Evolutionary conservation across 2,329 filamentous ascomycete genomes (phyloP), one percentile per base, ranked within the genome.

Genomic region (Aspergillus candidus): DNA sequence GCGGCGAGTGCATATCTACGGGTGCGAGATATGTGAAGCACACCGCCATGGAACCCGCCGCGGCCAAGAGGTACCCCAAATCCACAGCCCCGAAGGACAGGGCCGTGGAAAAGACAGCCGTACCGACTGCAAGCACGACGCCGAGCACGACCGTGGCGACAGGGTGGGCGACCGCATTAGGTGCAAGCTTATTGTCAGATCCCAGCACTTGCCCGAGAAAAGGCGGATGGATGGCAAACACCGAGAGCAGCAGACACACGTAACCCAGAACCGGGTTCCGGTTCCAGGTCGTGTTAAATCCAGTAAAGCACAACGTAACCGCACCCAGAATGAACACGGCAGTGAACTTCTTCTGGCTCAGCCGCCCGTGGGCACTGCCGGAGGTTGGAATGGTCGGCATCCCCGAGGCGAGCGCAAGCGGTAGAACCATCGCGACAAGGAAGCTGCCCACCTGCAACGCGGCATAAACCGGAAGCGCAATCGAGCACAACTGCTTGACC

Each of bases 381-480:
- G 40, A 47, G 7, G 53, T 38, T 13, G 47, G 32, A 15, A 63
- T 8, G 14, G 51, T 54, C 17, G 65, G 61, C 15, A 79, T 46
- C 6, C 72, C 73, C 11, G 72, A 69, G 6, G 73, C 68, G 3
- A 69, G 51, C 6, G 72, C 69, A 30, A 72, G 59, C 35, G 80
- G 60, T 22, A 80, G 50, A 2, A 73, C 50, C n/a, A 79, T 60
- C 10, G 74, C 74, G n/a, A 74, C 72, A 41, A 74, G 65, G 44
- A 73, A 69, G 11, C 74, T 76, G 7, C 77, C 78, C 11, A 81
- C 58, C 44, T 78, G 72, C 49, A 78, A 66, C 0, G 74, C 61
- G 7, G 78, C 75, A 55, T 78, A 81, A 53, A 79, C 75, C 1
- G 79, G 79, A 27, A 82, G 54, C 3, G 69, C 61, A 15, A 77